Percentiles rank a stretch among this genome's conserved stretches.
Conservation (phyloP, 345 rosid genomes). For the Euphorbia pulcherrima region DNA sequence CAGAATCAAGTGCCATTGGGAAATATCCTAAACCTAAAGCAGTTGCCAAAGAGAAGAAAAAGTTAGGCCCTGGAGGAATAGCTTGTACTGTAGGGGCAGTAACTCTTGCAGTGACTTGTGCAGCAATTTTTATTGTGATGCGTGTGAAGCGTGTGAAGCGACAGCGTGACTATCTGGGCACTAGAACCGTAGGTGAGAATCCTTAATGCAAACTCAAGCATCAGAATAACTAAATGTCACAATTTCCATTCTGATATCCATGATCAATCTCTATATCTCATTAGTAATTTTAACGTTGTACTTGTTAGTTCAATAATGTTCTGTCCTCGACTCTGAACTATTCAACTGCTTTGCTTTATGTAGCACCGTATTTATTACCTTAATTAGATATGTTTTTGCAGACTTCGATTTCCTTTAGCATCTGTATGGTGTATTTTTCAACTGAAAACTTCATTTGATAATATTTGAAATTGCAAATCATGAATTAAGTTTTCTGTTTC, state of each 20-base stretch:
- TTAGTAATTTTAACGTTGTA: too few relatives aligned
- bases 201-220: not conserved
- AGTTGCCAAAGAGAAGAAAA: slow-evolving; percentile 42
- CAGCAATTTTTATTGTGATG: slow-evolving; percentile 45
- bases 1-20: slow-evolving; percentile 71
- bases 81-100: slow-evolving; percentile 56
- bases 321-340: not conserved
- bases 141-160: slow-evolving; percentile 33
- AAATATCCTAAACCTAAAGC: slow-evolving; percentile 40
- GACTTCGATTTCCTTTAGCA: not conserved
- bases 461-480: not conserved
- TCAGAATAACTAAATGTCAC: not conserved
- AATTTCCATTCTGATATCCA: not conserved
- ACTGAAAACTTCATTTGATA: not conserved
- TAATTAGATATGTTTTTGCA: not conserved
- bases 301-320: not conserved
- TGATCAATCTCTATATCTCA: not conserved
- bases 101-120: slow-evolving; percentile 52
- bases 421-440: not conserved
- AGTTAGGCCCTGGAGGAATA: slow-evolving; percentile 51
- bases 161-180: slow-evolving; percentile 40
- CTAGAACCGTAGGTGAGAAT: slow-evolving; percentile 48
- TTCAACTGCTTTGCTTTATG: not conserved
- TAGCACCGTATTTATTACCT: too few relatives aligned
- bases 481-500: not conserved